A percentile compares a stretch with the other conserved stretches of the same genome.
Conservation (phyloP, 1,284 basidiomycete genomes). For the Sutorius eximius region DNA sequence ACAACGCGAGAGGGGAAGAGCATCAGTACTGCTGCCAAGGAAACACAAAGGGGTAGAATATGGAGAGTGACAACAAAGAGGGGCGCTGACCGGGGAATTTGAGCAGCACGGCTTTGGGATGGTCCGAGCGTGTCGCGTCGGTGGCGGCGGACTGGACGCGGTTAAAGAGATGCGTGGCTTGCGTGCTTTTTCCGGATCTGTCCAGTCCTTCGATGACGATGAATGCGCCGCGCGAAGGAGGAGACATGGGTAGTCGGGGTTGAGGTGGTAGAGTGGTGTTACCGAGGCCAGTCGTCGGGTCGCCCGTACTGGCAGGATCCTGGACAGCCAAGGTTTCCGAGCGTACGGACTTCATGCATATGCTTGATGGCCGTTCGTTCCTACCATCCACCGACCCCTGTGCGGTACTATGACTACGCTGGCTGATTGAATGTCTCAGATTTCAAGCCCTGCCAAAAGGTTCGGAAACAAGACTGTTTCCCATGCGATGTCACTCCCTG, state of each 20-base stretch:
- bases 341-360: neutral
- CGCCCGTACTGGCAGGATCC: neutral
- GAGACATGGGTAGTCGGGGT: slow-evolving; percentile 17
- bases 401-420: too few relatives aligned
- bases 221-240: slow-evolving; percentile 65
- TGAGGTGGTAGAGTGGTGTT: neutral
- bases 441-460: neutral
- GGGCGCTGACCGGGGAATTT: slow-evolving; percentile 80
- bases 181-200: slow-evolving; percentile 89
- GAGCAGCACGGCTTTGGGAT: slow-evolving; percentile 47
- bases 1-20: neutral
- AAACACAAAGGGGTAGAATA: neutral
- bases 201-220: slow-evolving; percentile 95
- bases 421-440: too few relatives aligned
- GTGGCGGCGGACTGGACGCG: slow-evolving; percentile 20
- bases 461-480: neutral
- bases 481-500: neutral
- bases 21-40: slow-evolving; percentile 4
- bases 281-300: neutral
- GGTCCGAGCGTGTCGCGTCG: slow-evolving; percentile 42
- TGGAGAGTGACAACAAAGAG: too few relatives aligned
- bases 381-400: too few relatives aligned
- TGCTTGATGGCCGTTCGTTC: too few relatives aligned
- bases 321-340: neutral
- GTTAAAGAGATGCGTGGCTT: slow-evolving; percentile 60